Conservation (phyloP, 2,329 filamentous ascomycete species). For the Diaporthe australafricana region DNA sequence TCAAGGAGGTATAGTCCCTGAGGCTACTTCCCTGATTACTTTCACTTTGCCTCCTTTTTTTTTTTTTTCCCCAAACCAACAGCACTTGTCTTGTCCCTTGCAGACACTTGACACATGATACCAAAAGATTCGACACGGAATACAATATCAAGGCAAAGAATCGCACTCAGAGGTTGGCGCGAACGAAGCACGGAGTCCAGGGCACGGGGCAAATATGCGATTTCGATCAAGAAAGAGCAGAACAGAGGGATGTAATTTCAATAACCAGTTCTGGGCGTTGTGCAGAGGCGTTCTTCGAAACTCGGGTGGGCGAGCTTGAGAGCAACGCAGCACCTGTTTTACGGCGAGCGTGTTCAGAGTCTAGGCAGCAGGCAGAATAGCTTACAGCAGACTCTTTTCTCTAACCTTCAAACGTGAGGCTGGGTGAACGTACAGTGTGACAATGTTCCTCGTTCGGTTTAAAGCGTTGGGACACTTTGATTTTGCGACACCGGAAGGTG, state of each 20-base stretch:
- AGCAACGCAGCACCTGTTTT: not conserved
- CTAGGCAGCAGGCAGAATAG: not conserved
- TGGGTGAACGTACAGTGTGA: not conserved
- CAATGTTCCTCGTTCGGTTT: not conserved
- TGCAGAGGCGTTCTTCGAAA: not conserved
- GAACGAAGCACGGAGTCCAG: slow-evolving; percentile 6
- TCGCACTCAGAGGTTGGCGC: not conserved
- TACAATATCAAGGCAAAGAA: not conserved
- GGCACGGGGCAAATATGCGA: not conserved
- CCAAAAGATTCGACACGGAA: not conserved
- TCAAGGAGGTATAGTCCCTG: slow-evolving; percentile 38
- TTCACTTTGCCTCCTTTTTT: not conserved
- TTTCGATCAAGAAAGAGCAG: not conserved
- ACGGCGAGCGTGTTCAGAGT: not conserved
- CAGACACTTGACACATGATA: slow-evolving; percentile 18
- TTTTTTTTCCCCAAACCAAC: not conserved
- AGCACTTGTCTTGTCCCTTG: slow-evolving; percentile 7
- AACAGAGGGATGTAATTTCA: not conserved
- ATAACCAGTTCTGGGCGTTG: not conserved
- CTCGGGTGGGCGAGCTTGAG: not conserved
- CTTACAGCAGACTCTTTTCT: not conserved
- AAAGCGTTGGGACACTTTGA: not conserved
- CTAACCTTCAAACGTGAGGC: not conserved
- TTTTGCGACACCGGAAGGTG: slow-evolving; percentile 1
- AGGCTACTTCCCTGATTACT: not conserved